phyloP scores from a whole-genome alignment of 108 stramenopile genomes.

The Aurantiochytrium sp. region DNA sequence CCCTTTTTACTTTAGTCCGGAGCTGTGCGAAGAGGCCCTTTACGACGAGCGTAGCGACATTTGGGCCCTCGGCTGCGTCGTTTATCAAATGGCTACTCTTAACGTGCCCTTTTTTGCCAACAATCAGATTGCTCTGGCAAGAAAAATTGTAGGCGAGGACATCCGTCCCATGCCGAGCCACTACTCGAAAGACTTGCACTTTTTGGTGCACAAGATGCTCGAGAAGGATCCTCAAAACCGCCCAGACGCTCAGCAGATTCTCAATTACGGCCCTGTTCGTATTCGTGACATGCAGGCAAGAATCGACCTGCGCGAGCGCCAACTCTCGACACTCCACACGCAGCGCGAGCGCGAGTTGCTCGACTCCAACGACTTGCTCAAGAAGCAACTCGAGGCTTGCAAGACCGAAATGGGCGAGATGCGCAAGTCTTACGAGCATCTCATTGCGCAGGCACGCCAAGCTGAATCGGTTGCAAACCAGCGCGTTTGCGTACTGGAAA shows the following conservation, averaged over 20 bases:
- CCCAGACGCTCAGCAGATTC: constrained; percentile 20
- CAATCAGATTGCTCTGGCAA: constrained; percentile 49
- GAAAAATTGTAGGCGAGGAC: constrained; percentile 49
- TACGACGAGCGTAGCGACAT: constrained; percentile 59
- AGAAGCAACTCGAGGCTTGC: background rate
- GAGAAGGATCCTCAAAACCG: constrained; percentile 26
- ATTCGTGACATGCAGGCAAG: background rate
- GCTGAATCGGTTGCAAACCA: background rate
- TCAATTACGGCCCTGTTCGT: background rate
- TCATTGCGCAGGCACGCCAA: background rate
- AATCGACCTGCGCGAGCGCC: background rate
- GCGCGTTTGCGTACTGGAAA: background rate
- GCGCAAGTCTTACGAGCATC: background rate
- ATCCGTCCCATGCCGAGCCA: constrained; percentile 39
- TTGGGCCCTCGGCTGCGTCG: constrained; percentile 34
- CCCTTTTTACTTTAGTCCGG: background rate
- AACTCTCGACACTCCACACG: background rate
- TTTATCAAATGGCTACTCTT: constrained; percentile 39
- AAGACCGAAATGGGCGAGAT: background rate
- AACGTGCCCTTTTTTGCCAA: constrained; percentile 49
- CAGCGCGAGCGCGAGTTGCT: background rate
- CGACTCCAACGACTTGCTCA: background rate
- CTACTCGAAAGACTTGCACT: constrained; percentile 25
- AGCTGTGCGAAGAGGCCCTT: constrained; percentile 45
- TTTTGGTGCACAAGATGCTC: constrained; percentile 26